Percentiles rank a stretch among this genome's conserved stretches.
Conservation (phyloP, 352 stramenopile species). For the Pythium aquatile region DNA sequence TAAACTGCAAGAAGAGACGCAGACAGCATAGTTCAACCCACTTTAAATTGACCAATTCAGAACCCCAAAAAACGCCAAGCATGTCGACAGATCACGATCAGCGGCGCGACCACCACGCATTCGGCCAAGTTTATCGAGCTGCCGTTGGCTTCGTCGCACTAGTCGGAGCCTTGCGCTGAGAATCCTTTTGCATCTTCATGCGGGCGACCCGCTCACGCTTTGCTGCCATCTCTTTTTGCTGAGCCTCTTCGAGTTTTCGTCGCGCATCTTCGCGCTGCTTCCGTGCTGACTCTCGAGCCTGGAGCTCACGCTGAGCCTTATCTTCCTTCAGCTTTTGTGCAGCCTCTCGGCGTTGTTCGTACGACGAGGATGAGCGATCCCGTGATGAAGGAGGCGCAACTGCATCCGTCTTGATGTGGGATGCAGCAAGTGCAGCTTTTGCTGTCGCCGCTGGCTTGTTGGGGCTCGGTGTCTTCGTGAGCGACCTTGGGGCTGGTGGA, state of each 20-base stretch:
- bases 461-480: slow-evolving; percentile 10
- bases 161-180: slow-evolving; percentile 7
- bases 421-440: neutral
- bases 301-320: slow-evolving; percentile 62
- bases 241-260: slow-evolving; percentile 58
- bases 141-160: neutral
- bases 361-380: slow-evolving; percentile 35
- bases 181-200: slow-evolving; percentile 50
- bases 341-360: slow-evolving; percentile 58
- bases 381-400: slow-evolving; percentile 7
- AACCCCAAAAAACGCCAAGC: neutral
- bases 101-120: neutral
- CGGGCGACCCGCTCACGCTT: slow-evolving; percentile 64
- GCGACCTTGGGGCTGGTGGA: slow-evolving; percentile 4
- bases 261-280: slow-evolving; percentile 67
- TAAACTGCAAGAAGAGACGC: neutral
- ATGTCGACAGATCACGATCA: neutral
- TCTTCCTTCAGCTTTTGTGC: slow-evolving; percentile 69
- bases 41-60: neutral
- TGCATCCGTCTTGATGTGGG: slow-evolving; percentile 12
- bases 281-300: slow-evolving; percentile 52
- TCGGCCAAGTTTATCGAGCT: slow-evolving; percentile 2
- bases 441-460: slow-evolving; percentile 8
- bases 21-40: neutral
- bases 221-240: slow-evolving; percentile 67